A percentile compares a stretch with the other conserved stretches of the same genome.
These are phyloP conservation scores for Logfia minima DNA, from an alignment of 129 eudicot species.

Conservation along the genomic window DNA sequence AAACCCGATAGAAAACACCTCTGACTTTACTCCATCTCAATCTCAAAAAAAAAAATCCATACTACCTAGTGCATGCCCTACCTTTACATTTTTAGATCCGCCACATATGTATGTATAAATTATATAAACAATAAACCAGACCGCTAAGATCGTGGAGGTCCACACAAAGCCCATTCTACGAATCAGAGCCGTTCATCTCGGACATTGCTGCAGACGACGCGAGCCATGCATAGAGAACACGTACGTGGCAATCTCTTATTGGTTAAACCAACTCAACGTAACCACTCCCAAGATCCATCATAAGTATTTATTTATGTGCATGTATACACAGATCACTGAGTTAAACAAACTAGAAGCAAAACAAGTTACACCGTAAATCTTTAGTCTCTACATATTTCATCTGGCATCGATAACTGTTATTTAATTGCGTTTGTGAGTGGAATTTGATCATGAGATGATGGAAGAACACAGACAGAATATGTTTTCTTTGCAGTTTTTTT, in stretches of 20 bases:
- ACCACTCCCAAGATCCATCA: constrained; percentile 37
- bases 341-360: not conserved
- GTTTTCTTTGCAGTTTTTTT: constrained; percentile 41
- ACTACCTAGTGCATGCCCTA: too few species aligned
- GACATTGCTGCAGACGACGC: constrained; percentile 9
- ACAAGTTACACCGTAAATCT: not conserved
- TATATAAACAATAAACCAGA: not conserved
- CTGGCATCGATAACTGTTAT: not conserved
- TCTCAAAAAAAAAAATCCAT: too few species aligned
- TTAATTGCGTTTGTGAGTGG: not conserved
- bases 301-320: not conserved
- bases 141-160: not conserved
- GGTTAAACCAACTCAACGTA: constrained; percentile 41
- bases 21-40: too few species aligned
- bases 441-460: not conserved
- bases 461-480: constrained; percentile 45
- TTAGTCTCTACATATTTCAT: not conserved
- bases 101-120: too few species aligned
- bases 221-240: not conserved
- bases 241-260: constrained; percentile 42
- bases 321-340: not conserved
- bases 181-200: constrained; percentile 38
- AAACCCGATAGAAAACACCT: too few species aligned
- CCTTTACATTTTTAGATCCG: too few species aligned
- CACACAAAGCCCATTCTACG: constrained; percentile 18